phyloP scores from a whole-genome alignment of 2,329 filamentous ascomycete species.

The Aspergillus pseudoterreus region DNA sequence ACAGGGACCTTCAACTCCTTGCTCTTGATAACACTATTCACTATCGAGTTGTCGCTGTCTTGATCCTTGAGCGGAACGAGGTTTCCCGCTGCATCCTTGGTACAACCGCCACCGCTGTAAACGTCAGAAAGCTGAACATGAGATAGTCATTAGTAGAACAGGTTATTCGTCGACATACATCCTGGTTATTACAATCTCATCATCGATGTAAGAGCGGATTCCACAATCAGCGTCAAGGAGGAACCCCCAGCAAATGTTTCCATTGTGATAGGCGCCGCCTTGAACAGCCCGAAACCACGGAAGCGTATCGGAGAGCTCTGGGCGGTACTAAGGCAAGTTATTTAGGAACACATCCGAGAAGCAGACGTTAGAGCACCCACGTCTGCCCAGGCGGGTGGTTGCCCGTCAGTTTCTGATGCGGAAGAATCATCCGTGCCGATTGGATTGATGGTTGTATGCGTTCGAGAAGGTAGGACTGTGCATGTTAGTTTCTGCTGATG shows the following conservation, averaged over 20 bases:
- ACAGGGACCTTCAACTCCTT: constrained; percentile 50
- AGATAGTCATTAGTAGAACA: not conserved
- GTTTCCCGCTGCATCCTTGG: constrained; percentile 44
- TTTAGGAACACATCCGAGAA: not conserved
- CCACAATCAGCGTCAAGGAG: constrained; percentile 57
- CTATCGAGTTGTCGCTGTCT: constrained; percentile 30
- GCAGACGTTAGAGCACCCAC: not conserved
- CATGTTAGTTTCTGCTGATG: too few relatives aligned
- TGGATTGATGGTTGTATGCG: too few relatives aligned
- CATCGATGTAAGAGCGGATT: constrained; percentile 55
- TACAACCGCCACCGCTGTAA: constrained; percentile 52
- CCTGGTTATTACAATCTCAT: constrained; percentile 61
- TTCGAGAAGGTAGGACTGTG: too few relatives aligned
- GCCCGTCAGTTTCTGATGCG: not conserved
- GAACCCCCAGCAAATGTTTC: constrained; percentile 52
- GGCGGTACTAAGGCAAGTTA: constrained; percentile 20
- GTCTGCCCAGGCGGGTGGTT: not conserved
- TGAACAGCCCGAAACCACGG: constrained; percentile 62
- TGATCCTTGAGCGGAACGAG: constrained; percentile 49
- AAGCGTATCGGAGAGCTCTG: constrained; percentile 61
- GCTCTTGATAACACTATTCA: constrained; percentile 45
- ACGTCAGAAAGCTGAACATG: constrained; percentile 8
- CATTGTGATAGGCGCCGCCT: constrained; percentile 53
- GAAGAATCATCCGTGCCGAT: too few relatives aligned
- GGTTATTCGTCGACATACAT: constrained; percentile 44